phyloP scores from a whole-genome alignment of 129 eudicot genomes.

The Rutidosis leptorrhynchoides region DNA sequence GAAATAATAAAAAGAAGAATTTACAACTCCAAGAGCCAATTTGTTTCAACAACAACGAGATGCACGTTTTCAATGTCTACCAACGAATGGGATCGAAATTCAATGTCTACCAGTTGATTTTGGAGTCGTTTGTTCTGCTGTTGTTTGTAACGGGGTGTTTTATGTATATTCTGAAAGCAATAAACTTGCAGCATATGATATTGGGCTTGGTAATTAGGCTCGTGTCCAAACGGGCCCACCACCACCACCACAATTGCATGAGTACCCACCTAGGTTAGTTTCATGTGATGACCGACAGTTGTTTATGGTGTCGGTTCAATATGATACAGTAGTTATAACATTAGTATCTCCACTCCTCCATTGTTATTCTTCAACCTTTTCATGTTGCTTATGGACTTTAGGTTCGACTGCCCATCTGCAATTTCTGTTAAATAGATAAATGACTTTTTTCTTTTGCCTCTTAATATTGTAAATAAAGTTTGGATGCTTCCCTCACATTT shows the following conservation, averaged over 20 bases:
- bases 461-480: too few relatives aligned
- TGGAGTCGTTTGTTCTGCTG: slow-evolving; percentile 64
- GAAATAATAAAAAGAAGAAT: slow-evolving; percentile 35
- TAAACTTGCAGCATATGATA: slow-evolving; percentile 69
- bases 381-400: too few relatives aligned
- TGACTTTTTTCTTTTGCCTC: too few relatives aligned
- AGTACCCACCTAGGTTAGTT: slow-evolving; percentile 67
- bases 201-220: slow-evolving; percentile 62
- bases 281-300: slow-evolving; percentile 46
- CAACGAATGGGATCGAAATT: slow-evolving; percentile 84
- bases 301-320: slow-evolving; percentile 78
- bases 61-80: slow-evolving; percentile 66
- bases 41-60: slow-evolving; percentile 27
- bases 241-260: slow-evolving; percentile 70
- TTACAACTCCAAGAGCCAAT: slow-evolving; percentile 32
- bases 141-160: slow-evolving; percentile 52
- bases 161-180: slow-evolving; percentile 71
- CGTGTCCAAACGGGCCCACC: slow-evolving; percentile 47
- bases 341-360: too few relatives aligned
- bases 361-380: too few relatives aligned
- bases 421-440: too few relatives aligned
- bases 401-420: too few relatives aligned
- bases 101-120: slow-evolving; percentile 63
- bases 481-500: too few relatives aligned
- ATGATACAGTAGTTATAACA: too few relatives aligned